These are phyloP conservation scores for Moesziomyces parantarcticus DNA, from an alignment of 1,284 basidiomycete genomes.

Conservation along the genomic window DNA sequence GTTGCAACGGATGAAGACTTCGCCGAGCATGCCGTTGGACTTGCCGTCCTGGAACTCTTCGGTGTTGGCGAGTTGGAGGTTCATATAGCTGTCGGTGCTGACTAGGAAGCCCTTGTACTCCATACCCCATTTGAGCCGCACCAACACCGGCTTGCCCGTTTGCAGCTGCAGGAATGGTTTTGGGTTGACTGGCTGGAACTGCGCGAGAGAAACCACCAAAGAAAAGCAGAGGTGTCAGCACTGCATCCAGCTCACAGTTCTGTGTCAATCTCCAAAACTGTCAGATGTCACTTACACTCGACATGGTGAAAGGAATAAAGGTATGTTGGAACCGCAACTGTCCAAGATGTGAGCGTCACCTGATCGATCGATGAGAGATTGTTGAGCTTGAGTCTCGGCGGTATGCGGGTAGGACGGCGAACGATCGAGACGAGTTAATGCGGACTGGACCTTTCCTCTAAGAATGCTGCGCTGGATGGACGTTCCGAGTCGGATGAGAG, in stretches of 20 bases:
- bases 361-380: too few species aligned
- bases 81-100: constrained; percentile 99
- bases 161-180: constrained; percentile 99
- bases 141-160: constrained; percentile 94
- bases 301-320: too few species aligned
- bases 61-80: constrained; percentile 97
- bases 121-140: constrained; percentile 97
- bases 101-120: constrained; percentile 99
- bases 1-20: constrained; percentile 90
- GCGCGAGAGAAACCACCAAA: background rate
- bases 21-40: constrained; percentile 93
- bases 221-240: background rate
- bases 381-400: too few species aligned
- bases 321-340: too few species aligned
- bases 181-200: constrained; percentile 93
- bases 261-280: too few species aligned
- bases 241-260: too few species aligned
- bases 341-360: too few species aligned
- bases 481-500: background rate
- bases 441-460: too few species aligned
- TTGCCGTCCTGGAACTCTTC: constrained; percentile 98
- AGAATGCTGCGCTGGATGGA: too few species aligned
- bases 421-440: too few species aligned
- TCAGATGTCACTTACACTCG: too few species aligned
- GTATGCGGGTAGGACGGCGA: too few species aligned